Conservation (phyloP, 2,329 filamentous ascomycete genomes). For the Pseudogymnoascus sp. region DNA sequence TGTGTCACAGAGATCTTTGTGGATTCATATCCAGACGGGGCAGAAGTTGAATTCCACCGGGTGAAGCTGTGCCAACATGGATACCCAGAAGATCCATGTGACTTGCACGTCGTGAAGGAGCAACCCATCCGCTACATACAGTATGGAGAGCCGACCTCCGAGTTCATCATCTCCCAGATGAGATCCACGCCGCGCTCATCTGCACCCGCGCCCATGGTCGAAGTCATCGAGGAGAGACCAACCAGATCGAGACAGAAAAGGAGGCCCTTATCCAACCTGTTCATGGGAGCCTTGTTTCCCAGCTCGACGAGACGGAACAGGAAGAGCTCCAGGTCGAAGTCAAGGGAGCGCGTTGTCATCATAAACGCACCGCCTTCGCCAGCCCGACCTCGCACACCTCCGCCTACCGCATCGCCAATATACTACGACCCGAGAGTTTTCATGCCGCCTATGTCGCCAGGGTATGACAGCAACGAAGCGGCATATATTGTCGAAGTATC, state of each 20-base stretch:
- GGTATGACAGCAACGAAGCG: slow-evolving; percentile 13
- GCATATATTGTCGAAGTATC: slow-evolving; percentile 11
- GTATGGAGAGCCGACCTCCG: slow-evolving; percentile 28
- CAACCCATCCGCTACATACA: slow-evolving; percentile 33
- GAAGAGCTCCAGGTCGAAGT: neutral
- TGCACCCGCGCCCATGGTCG: slow-evolving; percentile 17
- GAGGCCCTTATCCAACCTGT: neutral
- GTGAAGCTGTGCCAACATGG: slow-evolving; percentile 33
- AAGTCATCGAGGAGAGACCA: neutral
- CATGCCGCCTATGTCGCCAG: slow-evolving; percentile 16
- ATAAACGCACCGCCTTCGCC: slow-evolving; percentile 16
- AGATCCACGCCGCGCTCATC: slow-evolving; percentile 12
- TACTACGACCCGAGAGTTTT: neutral
- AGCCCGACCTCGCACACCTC: slow-evolving; percentile 17
- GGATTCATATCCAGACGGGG: slow-evolving; percentile 40
- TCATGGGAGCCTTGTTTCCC: neutral
- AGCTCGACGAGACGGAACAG: neutral
- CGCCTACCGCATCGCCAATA: slow-evolving; percentile 16
- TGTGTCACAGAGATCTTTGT: slow-evolving; percentile 41
- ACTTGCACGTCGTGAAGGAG: slow-evolving; percentile 33
- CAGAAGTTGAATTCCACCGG: slow-evolving; percentile 29
- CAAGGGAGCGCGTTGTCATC: neutral
- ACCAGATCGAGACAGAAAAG: neutral
- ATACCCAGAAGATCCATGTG: slow-evolving; percentile 33
- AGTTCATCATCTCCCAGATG: slow-evolving; percentile 35